Percentiles rank a stretch among this genome's conserved stretches.
Evolutionary conservation across 1,139 yeast species (phyloP).

Genomic region (Chernovozyma sophiae-reginae): DNA sequence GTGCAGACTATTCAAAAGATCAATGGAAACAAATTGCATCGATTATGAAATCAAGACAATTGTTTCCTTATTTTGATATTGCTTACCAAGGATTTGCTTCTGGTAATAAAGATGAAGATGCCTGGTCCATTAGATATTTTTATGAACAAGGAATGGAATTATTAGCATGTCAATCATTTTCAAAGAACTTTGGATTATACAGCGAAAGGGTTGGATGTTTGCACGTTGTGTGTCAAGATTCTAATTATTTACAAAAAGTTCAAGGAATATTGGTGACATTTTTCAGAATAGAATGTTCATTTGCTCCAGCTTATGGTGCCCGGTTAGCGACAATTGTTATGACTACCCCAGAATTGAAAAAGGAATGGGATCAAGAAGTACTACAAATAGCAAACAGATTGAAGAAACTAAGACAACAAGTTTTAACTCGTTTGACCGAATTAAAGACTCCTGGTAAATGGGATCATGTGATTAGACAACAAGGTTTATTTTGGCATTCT

Average conservation of each 20-base stretch:
- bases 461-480: constrained; percentile 32
- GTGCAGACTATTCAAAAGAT: constrained; percentile 76
- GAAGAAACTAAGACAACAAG: constrained; percentile 22
- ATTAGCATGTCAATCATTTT: constrained; percentile 40
- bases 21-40: constrained; percentile 76
- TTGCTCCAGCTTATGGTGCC: constrained; percentile 47
- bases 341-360: constrained; percentile 19
- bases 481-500: constrained; percentile 44
- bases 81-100: constrained; percentile 95
- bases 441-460: constrained; percentile 42
- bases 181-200: constrained; percentile 45
- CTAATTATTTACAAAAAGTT: constrained; percentile 16
- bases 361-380: constrained; percentile 36
- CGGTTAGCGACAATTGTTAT: constrained; percentile 31
- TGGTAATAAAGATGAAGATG: constrained; percentile 31
- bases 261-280: constrained; percentile 24
- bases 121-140: constrained; percentile 26
- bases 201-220: constrained; percentile 43
- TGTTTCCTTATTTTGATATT: constrained; percentile 79
- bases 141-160: constrained; percentile 22
- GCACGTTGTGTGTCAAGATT: constrained; percentile 29
- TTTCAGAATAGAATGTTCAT: constrained; percentile 39
- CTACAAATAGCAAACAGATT: constrained; percentile 25
- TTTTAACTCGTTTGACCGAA: constrained; percentile 24
- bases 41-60: constrained; percentile 49